phyloP scores from a whole-genome alignment of 2,329 filamentous ascomycete genomes.

The Claviceps africana region DNA sequence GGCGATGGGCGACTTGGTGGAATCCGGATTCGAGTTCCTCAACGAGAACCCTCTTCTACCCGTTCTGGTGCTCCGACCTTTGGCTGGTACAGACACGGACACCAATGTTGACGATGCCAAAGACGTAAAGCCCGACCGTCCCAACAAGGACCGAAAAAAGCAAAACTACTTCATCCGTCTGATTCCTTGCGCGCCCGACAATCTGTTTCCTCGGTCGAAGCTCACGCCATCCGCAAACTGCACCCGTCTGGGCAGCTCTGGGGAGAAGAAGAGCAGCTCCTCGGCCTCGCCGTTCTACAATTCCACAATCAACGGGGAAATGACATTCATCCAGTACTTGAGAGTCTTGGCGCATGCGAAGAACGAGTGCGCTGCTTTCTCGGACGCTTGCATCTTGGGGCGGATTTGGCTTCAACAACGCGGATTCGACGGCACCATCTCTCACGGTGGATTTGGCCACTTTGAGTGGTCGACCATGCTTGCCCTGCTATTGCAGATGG shows the following conservation, averaged over 20 bases:
- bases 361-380: slow-evolving; percentile 57
- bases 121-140: slow-evolving; percentile 7
- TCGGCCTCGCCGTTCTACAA: slow-evolving; percentile 75
- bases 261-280: slow-evolving; percentile 26
- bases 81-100: slow-evolving; percentile 11
- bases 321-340: slow-evolving; percentile 58
- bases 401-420: slow-evolving; percentile 81
- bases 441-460: slow-evolving; percentile 73
- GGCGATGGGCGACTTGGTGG: slow-evolving; percentile 36
- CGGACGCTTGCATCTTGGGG: slow-evolving; percentile 74
- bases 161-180: slow-evolving; percentile 51
- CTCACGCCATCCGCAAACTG: slow-evolving; percentile 57
- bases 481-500: slow-evolving; percentile 67
- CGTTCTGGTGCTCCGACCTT: slow-evolving; percentile 36
- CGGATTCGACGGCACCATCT: slow-evolving; percentile 57
- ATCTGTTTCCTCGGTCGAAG: slow-evolving; percentile 57
- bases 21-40: slow-evolving; percentile 49
- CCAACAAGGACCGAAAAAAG: slow-evolving; percentile 16
- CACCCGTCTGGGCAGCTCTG: slow-evolving; percentile 41
- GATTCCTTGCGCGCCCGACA: slow-evolving; percentile 57
- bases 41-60: slow-evolving; percentile 68
- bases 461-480: slow-evolving; percentile 82
- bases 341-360: slow-evolving; percentile 58
- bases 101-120: slow-evolving; percentile 6
- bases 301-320: slow-evolving; percentile 66